Percentiles rank a stretch among this genome's conserved stretches.
Evolutionary conservation across 257 asterid genomes (phyloP).

Genomic region (Solanum ossicruentum): DNA sequence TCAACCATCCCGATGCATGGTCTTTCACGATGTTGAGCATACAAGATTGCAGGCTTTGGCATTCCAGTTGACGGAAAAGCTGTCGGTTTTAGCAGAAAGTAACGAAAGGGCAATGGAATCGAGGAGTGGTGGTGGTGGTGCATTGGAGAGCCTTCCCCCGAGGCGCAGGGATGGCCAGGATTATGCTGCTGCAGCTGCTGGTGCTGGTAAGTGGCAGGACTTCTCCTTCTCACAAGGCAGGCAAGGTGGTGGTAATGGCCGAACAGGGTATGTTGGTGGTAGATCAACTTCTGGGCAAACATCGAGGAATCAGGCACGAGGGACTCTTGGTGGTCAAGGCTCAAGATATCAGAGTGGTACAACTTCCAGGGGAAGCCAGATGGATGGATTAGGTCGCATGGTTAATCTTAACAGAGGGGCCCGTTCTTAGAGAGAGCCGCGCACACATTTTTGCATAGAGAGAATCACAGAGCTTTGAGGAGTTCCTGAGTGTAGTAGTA

Average conservation of each 20-base stretch:
- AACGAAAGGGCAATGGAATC: constrained; percentile 81
- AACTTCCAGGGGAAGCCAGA: constrained; percentile 40
- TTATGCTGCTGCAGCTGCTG: constrained; percentile 46
- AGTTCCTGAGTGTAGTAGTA: not conserved
- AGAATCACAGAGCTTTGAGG: not conserved
- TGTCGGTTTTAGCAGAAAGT: constrained; percentile 59
- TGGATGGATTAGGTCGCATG: constrained; percentile 61
- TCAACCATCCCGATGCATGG: constrained; percentile 76
- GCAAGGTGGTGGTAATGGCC: constrained; percentile 51
- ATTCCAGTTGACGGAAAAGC: constrained; percentile 74
- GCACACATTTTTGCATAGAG: not conserved
- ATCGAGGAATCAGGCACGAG: constrained; percentile 32
- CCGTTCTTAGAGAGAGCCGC: constrained; percentile 16
- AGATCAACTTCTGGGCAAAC: constrained; percentile 20
- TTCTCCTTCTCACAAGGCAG: constrained; percentile 61
- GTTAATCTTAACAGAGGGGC: constrained; percentile 75
- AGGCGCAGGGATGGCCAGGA: constrained; percentile 91
- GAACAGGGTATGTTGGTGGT: constrained; percentile 46
- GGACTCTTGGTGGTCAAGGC: constrained; percentile 29
- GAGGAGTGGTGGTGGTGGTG: constrained; percentile 80
- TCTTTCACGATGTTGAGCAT: constrained; percentile 73
- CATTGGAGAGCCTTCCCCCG: constrained; percentile 59
- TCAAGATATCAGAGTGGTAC: constrained; percentile 46
- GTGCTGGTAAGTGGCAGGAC: constrained; percentile 72
- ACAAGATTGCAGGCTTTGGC: constrained; percentile 72